These are phyloP conservation scores for Cladosporium colombiae DNA, from an alignment of 2,329 filamentous ascomycete genomes.

Conservation along the genomic window DNA sequence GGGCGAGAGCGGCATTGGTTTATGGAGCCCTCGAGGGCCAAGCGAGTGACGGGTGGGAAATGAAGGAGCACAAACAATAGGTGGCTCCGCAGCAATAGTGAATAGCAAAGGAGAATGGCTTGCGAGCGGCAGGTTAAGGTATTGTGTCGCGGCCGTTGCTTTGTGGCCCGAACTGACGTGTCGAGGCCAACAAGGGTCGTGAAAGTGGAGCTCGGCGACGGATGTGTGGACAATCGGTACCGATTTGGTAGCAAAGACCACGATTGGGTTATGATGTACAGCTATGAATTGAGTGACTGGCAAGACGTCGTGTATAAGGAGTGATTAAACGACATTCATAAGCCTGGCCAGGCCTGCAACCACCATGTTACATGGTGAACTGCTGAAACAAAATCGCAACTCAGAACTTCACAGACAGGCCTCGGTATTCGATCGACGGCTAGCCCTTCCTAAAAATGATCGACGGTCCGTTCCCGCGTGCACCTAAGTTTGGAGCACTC, in stretches of 20 bases:
- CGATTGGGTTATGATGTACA: slow-evolving; percentile 12
- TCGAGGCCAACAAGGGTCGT: not conserved
- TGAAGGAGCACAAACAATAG: not conserved
- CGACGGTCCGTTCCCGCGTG: slow-evolving; percentile 6
- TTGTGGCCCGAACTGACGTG: slow-evolving; percentile 14
- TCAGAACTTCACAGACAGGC: slow-evolving; percentile 13
- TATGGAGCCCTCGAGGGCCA: slow-evolving; percentile 4
- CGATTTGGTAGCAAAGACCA: slow-evolving; percentile 10
- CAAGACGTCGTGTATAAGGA: not conserved
- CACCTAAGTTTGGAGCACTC: slow-evolving; percentile 5
- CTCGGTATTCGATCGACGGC: slow-evolving; percentile 16
- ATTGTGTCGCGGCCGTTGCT: slow-evolving; percentile 3
- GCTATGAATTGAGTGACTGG: not conserved
- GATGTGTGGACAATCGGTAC: not conserved
- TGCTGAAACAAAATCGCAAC: not conserved
- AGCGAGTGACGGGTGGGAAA: slow-evolving; percentile 7
- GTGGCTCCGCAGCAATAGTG: slow-evolving; percentile 1
- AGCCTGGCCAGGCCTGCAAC: not conserved
- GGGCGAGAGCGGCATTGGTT: slow-evolving; percentile 18
- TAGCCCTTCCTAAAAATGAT: slow-evolving; percentile 13
- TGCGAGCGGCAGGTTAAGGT: not conserved
- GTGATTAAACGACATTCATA: not conserved
- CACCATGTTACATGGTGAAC: not conserved
- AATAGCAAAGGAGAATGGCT: not conserved
- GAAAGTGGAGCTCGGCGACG: slow-evolving; percentile 11